Percentiles rank a stretch among this genome's conserved stretches.
Conservation (phyloP, 1,284 basidiomycete species). For the Lentinula novae-zelandiae region DNA sequence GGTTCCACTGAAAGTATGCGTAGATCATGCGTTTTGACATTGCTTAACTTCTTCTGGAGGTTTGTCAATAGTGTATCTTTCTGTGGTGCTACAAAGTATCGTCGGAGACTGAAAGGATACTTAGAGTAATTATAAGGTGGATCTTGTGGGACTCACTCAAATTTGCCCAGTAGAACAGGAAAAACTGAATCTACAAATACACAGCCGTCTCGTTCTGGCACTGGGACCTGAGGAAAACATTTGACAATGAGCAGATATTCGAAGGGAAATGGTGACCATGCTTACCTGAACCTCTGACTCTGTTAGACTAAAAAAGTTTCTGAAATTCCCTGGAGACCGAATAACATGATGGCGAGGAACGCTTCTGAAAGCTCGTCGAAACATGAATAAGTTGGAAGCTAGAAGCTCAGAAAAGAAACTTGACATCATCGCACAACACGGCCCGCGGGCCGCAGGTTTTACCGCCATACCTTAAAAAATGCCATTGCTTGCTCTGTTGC, state of each 20-base stretch:
- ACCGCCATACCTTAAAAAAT: too few relatives aligned
- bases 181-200: constrained; percentile 59
- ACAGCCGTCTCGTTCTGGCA: constrained; percentile 32
- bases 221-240: not conserved
- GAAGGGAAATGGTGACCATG: not conserved
- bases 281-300: not conserved
- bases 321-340: not conserved
- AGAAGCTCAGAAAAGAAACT: too few relatives aligned
- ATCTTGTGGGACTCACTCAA: constrained; percentile 41
- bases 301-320: not conserved
- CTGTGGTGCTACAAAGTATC: constrained; percentile 55
- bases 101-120: constrained; percentile 46
- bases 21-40: constrained; percentile 52
- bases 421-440: too few relatives aligned
- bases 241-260: not conserved
- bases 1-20: constrained; percentile 55
- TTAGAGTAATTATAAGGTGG: constrained; percentile 1
- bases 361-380: not conserved
- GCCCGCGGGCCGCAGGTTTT: too few relatives aligned
- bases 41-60: constrained; percentile 46
- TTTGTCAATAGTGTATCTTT: constrained; percentile 49
- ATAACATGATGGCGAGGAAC: not conserved
- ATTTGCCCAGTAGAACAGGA: constrained; percentile 44
- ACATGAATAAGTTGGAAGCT: not conserved
- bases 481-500: too few relatives aligned